These are phyloP conservation scores for Nicotiana benthamiana DNA, from an alignment of 257 asterid genomes.

Conservation along the genomic window DNA sequence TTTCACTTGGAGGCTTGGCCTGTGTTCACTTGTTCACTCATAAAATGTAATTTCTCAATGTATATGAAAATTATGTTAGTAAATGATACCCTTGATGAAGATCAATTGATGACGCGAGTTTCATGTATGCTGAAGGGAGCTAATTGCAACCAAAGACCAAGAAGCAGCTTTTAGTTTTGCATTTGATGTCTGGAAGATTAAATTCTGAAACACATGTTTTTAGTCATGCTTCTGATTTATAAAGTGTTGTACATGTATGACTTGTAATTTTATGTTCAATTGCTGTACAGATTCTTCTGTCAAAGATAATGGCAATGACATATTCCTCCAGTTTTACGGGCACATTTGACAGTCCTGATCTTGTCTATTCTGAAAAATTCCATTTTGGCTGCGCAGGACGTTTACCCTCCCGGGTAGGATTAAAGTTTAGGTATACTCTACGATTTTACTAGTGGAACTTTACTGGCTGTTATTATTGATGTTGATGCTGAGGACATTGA, in stretches of 20 bases:
- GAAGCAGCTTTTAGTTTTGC: not conserved
- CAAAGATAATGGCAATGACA: not conserved
- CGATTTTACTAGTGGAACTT: no score
- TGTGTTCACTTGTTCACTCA: not conserved
- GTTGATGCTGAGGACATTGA: no score
- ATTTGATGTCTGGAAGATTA: not conserved
- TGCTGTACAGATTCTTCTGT: conserved; percentile 6
- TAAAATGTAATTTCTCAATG: not conserved
- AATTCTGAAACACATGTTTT: not conserved
- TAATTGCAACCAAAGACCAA: not conserved
- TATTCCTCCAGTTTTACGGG: not conserved
- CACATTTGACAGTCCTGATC: not conserved
- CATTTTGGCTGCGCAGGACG: not conserved
- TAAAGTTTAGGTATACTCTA: no score
- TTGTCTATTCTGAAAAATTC: not conserved
- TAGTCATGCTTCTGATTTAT: not conserved
- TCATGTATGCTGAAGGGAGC: conserved; percentile 15
- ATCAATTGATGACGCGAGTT: conserved; percentile 4
- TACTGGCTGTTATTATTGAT: no score
- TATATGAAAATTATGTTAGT: not conserved
- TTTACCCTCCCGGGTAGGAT: no score
- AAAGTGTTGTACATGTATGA: conserved; percentile 4
- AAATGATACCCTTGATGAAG: not conserved
- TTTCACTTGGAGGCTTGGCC: not conserved
- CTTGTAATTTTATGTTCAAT: not conserved